Evolutionary conservation across 2,329 filamentous ascomycete genomes (phyloP), one percentile per base, ranked within the genome.

Genomic region (Metarhizium album): DNA sequence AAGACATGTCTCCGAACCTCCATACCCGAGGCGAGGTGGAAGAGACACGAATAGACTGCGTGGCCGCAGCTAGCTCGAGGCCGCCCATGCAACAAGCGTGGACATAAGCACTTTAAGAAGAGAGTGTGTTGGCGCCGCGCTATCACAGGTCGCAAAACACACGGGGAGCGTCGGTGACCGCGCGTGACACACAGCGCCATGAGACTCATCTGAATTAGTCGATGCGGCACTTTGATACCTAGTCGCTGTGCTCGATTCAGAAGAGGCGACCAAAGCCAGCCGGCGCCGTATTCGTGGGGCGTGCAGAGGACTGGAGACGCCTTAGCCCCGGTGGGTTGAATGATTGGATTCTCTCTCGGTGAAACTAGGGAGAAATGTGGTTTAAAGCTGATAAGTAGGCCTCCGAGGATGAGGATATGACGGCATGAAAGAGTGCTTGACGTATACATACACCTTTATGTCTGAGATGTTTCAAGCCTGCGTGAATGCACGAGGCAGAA

Each of bases 1-100:
- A 57, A 45, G 60, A 54, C 58, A 64, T 62, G 50, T 56, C 52
- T 51, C 59, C 57, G 9, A 53, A 24, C 42, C 47, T 45, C 46
- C 52, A 40, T 54, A 48, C 27, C 52, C 54, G 37, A 53, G 52
- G 42, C 31, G 55, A 49, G 46, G 56, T 50, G 31, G 56, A 54
- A 48, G 57, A 59, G 27, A 9, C 57, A 60, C 59, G 47, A 47
- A 33, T 57, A 47, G 46, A 49, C 48, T 31, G 54, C 47, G 29
- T 45, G 45, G 53, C 38, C 52, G 45, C 43, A 29, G 11, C 27
- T 29, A 29, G 27, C 27, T 49, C 43, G 50, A 51, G 45, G 33
- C 49, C 48, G 47, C 42, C 42, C 52, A 55, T 58, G 33, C 51
- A 53, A 47, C 45, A 37, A 47, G 49, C 45, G 48, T 42, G 46